Conservation (phyloP, 2,329 filamentous ascomycete species). For the Zarea fungicola region DNA sequence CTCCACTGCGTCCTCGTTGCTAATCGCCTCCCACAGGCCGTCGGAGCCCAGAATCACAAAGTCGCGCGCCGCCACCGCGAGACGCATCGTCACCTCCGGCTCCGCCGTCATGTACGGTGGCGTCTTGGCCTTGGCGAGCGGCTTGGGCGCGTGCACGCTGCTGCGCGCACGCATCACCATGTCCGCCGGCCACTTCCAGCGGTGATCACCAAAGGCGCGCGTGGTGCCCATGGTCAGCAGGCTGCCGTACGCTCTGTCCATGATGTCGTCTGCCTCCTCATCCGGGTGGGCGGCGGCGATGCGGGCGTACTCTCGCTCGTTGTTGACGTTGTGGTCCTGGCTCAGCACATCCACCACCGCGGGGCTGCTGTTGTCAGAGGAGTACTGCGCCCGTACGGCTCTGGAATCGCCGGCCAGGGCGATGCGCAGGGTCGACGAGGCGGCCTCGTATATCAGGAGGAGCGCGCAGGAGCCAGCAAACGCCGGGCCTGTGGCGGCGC, state of each 20-base stretch:
- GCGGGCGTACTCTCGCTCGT: neutral
- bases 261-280: neutral
- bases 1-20: slow-evolving; percentile 13
- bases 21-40: slow-evolving; percentile 16
- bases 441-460: neutral
- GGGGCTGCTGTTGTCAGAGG: neutral
- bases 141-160: slow-evolving; percentile 1
- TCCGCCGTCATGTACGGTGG: slow-evolving; percentile 15
- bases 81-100: slow-evolving; percentile 13
- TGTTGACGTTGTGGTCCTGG: neutral
- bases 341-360: neutral
- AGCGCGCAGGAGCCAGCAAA: slow-evolving; percentile 7
- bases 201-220: neutral
- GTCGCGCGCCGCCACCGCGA: slow-evolving; percentile 6
- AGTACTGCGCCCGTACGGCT: neutral
- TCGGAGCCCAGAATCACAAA: slow-evolving; percentile 17
- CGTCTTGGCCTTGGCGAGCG: neutral
- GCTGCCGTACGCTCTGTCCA: neutral
- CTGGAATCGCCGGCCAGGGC: slow-evolving; percentile 1
- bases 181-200: slow-evolving; percentile 5
- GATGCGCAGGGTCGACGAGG: neutral
- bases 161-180: neutral
- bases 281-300: neutral
- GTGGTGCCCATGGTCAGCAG: neutral
- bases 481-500: neutral